phyloP scores from a whole-genome alignment of 208 protist genomes.

The Leishmania tropica region DNA sequence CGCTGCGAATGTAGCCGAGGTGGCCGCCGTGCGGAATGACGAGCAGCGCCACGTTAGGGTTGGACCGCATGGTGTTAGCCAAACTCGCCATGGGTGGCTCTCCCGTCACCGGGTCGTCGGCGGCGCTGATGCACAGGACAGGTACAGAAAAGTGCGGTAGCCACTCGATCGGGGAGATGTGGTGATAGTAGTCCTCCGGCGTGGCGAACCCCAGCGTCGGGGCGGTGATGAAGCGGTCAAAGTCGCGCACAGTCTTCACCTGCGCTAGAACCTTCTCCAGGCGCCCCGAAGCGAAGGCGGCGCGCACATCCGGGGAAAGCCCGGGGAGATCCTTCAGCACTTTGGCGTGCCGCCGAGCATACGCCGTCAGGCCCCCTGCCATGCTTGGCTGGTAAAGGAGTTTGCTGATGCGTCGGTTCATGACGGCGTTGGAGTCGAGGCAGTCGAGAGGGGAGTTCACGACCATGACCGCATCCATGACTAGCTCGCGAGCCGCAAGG shows the following conservation, averaged over 20 bases:
- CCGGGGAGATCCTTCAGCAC: slow-evolving; percentile 47
- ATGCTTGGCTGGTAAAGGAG: slow-evolving; percentile 67
- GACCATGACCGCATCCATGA: slow-evolving; percentile 50
- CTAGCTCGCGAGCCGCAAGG: slow-evolving; percentile 7
- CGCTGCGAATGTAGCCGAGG: slow-evolving; percentile 51
- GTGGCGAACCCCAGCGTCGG: slow-evolving; percentile 58
- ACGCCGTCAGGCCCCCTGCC: slow-evolving; percentile 41
- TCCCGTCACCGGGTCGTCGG: slow-evolving; percentile 66
- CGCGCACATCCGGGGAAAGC: slow-evolving; percentile 33
- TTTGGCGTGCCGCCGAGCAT: slow-evolving; percentile 51
- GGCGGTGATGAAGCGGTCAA: slow-evolving; percentile 60
- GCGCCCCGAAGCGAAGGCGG: slow-evolving; percentile 25
- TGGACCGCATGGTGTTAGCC: slow-evolving; percentile 34
- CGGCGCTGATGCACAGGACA: slow-evolving; percentile 57
- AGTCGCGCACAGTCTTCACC: slow-evolving; percentile 56
- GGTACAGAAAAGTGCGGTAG: slow-evolving; percentile 54
- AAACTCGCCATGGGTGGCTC: slow-evolving; percentile 33
- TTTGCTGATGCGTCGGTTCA: slow-evolving; percentile 22
- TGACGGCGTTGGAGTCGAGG: slow-evolving; percentile 37
- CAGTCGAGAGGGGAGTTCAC: slow-evolving; percentile 69
- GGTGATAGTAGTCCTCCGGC: slow-evolving; percentile 65
- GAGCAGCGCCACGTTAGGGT: slow-evolving; percentile 45
- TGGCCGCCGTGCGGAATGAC: slow-evolving; percentile 60
- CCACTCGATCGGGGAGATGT: slow-evolving; percentile 51
- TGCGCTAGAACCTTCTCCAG: slow-evolving; percentile 33